These are phyloP conservation scores for Arxiozyma heterogenica DNA, from an alignment of 1,139 yeast species.

Conservation along the genomic window DNA sequence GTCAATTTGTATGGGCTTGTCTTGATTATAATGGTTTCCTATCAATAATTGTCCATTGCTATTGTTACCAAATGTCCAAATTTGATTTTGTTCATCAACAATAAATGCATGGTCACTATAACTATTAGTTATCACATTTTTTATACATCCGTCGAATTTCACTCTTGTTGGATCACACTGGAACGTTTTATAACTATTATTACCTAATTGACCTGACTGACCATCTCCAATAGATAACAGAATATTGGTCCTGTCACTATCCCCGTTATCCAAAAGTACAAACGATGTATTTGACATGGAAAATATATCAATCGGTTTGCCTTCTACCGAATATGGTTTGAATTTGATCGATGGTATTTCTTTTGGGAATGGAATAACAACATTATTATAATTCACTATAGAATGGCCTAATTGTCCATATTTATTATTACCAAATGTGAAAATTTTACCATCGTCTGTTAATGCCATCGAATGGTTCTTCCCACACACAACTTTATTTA, in stretches of 20 bases:
- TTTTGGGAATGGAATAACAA: conserved; percentile 61
- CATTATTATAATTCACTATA: conserved; percentile 49
- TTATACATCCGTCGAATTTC: conserved; percentile 40
- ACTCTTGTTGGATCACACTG: conserved; percentile 58
- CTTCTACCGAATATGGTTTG: conserved; percentile 29
- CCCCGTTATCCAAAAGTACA: conserved; percentile 30
- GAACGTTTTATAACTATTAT: conserved; percentile 65
- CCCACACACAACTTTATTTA: conserved; percentile 63
- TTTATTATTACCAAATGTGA: conserved; percentile 78
- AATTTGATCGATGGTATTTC: conserved; percentile 30
- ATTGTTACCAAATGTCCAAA: conserved; percentile 77
- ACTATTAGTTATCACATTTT: conserved; percentile 7
- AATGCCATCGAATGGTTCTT: conserved; percentile 59
- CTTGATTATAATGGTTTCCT: background rate
- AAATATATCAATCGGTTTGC: background rate
- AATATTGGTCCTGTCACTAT: background rate
- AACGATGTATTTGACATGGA: conserved; percentile 39
- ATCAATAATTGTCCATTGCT: conserved; percentile 62
- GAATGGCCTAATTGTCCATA: conserved; percentile 79
- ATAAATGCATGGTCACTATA: conserved; percentile 63
- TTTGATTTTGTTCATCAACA: conserved; percentile 53
- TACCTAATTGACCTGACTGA: conserved; percentile 78
- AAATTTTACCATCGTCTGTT: conserved; percentile 54
- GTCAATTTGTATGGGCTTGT: background rate
- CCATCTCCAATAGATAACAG: conserved; percentile 67